Evolutionary conservation across 345 rosid species (phyloP).

Genomic region (Eucalyptus sideroxylon): DNA sequence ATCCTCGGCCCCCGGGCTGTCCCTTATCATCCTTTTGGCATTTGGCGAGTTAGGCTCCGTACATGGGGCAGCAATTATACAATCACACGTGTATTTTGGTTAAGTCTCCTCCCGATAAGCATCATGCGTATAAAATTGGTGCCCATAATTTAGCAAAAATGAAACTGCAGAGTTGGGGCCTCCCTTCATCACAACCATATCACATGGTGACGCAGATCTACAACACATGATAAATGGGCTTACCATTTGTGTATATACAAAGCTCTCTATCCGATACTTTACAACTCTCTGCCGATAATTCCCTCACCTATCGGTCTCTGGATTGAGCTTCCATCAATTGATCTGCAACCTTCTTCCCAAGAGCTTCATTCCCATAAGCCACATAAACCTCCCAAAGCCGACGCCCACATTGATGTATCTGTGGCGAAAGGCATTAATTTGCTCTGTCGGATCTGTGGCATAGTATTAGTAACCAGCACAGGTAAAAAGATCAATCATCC

Average conservation of each 20-base stretch:
- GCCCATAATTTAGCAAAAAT: neutral
- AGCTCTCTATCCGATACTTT: neutral
- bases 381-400: conserved; percentile 62
- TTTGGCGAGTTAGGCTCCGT: neutral
- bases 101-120: neutral
- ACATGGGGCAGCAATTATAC: neutral
- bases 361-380: conserved; percentile 38
- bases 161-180: neutral
- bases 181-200: neutral
- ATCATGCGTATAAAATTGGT: neutral
- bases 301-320: conserved; percentile 66
- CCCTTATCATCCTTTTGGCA: neutral
- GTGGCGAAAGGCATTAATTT: conserved; percentile 34
- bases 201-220: neutral
- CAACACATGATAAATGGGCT: neutral
- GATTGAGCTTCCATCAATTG: conserved; percentile 61
- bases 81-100: neutral
- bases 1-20: neutral
- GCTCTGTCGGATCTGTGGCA: conserved; percentile 30
- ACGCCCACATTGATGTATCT: conserved; percentile 62
- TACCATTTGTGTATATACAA: neutral
- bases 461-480: conserved; percentile 55
- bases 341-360: conserved; percentile 57
- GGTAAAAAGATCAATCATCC: conserved; percentile 69
- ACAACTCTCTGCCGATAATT: conserved; percentile 20